Evolutionary conservation across 768 basidiomycete genomes (phyloP), one percentile per base, ranked within the genome.

Genomic region (Leccinum incarnatum): DNA sequence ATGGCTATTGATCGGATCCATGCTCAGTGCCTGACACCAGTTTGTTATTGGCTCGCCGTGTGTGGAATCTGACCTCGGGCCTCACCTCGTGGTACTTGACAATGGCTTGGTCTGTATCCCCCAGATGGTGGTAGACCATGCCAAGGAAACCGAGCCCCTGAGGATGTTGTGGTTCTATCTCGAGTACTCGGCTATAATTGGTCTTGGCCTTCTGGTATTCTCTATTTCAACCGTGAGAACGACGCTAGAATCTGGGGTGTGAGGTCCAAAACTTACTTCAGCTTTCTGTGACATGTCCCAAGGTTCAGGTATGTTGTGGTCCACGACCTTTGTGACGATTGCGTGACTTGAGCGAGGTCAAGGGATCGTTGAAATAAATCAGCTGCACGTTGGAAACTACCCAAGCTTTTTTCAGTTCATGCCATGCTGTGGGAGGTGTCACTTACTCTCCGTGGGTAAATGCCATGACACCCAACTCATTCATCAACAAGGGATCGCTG

Each of bases 401-500:
- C 32, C 8, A 34, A 94, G 65, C 46, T 47, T 5, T 50, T 50
- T 50, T 56, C 25, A 51, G 50, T 23, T 50, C 3, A 51, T 23
- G 48, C 25, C 52, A 37, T 10, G 14, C 25, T 15, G 56, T 49
- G 36, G 54, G 27, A 40, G 32, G 11, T 25, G 19, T 54, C 10
- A 77, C 87, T 70, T 67, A 95, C 93, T 91, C 77, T 74, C 86
- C 87, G 58, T 86, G 89, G 66, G 91, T 91, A 73, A 87, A 97
- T 3, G 89, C 88, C 82, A 97, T 89, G 1, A 98, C 94, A 3
- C 95, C 97, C 23, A 91, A 78, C 75, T 99, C 97, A 68, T 98
- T 98, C 56, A 89, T 79, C 49, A 98, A 78, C 56, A 98, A 76
- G 37, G 97, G 95, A 68, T 99, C 97, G 9, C 83, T 85, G 60